Evolutionary conservation across 768 basidiomycete genomes (phyloP), one percentile per base, ranked within the genome.

Genomic region (Leucocoprinus leucothites): DNA sequence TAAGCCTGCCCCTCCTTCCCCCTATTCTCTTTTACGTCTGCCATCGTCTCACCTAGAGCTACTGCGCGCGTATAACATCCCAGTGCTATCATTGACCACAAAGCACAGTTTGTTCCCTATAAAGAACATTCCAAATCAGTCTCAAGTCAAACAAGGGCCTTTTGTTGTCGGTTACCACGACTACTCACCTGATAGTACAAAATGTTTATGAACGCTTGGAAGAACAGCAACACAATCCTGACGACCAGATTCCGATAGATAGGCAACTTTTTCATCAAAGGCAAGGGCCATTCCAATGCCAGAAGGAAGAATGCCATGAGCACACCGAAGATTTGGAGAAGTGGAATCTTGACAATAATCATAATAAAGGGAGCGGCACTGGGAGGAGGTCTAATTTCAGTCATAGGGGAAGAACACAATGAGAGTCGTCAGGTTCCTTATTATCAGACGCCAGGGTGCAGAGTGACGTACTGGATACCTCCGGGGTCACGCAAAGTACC

Each of bases 41-140:
- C 77, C 74, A 91, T 86, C 51, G 65, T 74, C 72, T 94, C 92
- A 64, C 86, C 88, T 18, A 81, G 75, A 57, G 78, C 67, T 40
- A 84, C 72, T 11, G 91, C 89, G 53, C 85, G 80, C 13, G 70
- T 68, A 63, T 92, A 96, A 64, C 85, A 85, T 53, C 77, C 58
- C 22, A 80, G 75, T 16, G 90, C 87, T 63, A 92, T 79, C 48
- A 91, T 64, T 21, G 89, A 91, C 78, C 84, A 97, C 48, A 95
- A 69, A 11, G 86, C 85, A 24, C 84, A 87, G 64, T 93, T 93
- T 31, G 89, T 89, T 41, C 92, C 93, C 91, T 94, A 56, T 43
- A 44, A 42, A 31, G 42, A n/a, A 8, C 52, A 2, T 48, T 13
- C 58, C 25, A 47, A 41, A 51, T 58, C 46, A 58, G 34, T 46